Percentiles rank a stretch among this genome's conserved stretches.
Conservation (phyloP, 495 filamentous ascomycete species). For the Penicillium robsamsonii region DNA sequence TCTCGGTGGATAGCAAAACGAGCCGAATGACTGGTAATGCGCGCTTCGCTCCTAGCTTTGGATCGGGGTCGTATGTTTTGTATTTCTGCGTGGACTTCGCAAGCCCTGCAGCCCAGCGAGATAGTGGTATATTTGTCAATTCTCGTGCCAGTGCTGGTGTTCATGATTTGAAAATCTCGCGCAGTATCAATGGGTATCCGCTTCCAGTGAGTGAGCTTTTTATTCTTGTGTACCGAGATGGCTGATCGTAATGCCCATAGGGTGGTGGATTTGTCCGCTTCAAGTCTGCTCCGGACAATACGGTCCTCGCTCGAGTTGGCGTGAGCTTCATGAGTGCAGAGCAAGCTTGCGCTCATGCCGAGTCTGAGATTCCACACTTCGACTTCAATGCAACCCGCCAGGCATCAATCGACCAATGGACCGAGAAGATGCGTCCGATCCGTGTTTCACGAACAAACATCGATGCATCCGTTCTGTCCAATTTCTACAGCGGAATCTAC, state of each 20-base stretch:
- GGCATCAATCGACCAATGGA: constrained; percentile 46
- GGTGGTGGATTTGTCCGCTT: constrained; percentile 68
- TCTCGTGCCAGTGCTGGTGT: constrained; percentile 38
- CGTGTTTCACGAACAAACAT: constrained; percentile 47
- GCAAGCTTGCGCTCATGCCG: constrained; percentile 61
- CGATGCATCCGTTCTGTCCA: constrained; percentile 55
- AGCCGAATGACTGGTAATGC: constrained; percentile 69
- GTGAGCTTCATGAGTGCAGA: constrained; percentile 66
- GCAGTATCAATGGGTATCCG: constrained; percentile 69
- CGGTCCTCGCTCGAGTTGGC: constrained; percentile 62
- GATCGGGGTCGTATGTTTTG: constrained; percentile 57
- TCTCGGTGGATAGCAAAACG: constrained; percentile 55
- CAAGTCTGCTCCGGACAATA: constrained; percentile 34
- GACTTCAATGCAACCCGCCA: constrained; percentile 42
- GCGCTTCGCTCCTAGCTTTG: constrained; percentile 68
- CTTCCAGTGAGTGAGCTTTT: constrained; percentile 47
- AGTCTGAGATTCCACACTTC: constrained; percentile 57
- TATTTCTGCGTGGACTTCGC: constrained; percentile 70
- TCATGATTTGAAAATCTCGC: constrained; percentile 60
- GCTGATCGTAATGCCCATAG: constrained; percentile 17
- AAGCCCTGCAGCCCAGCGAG: constrained; percentile 42
- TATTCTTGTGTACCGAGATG: neutral
- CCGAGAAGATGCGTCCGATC: constrained; percentile 54
- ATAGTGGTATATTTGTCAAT: constrained; percentile 46
- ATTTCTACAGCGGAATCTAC: constrained; percentile 56